Base-by-base conservation (phyloP, 192 early-diverging fungal species). In the Podila verticillata region DNA sequence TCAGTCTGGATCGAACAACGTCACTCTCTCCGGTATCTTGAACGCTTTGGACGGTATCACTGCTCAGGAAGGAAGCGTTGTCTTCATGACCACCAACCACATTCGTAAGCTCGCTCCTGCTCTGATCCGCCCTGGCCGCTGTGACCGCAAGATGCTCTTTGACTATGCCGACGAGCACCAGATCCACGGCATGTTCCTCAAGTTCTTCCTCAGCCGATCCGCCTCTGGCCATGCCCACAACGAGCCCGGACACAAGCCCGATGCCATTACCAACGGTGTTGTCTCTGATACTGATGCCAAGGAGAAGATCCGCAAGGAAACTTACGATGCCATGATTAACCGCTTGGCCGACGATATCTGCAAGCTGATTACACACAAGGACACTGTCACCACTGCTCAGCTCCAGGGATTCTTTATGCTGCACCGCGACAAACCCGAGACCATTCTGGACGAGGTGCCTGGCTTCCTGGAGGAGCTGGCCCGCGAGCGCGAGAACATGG, bases 21-120 rank as follows among this genome's bases (percentile, higher is more conserved):
- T 88, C 12, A 85, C 84, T 3, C 75, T 88, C 54, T 82, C 81
- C 17, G 83, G 82, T 17, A 73, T 88, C 29, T 59, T 88, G 59
- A 88, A 88, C 63, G 83, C 83, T 5, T 63, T 88, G 24, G 87
- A 88, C 61, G 87, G 87, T 36, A 85, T 88, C 20, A 78, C 78
- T 44, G 87, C 82, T 8, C 84, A 84, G 62, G 86, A 88, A 30
- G 87, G 87, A 10, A 75, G 75, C 1, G 73, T 88, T 51, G 82
- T 88, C 2, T 87, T 86, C 56, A 84, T 87, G 82, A 88, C 86
- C 19, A 84, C 82, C 54, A 88, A 88, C 60, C 72, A 82, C 30
- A 79, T 85, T 29, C 72, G 68, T n/a, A 69, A 79, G 22, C 66
- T 87, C 24, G 74, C 83, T 30, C 86, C 87, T 24, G 87, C 87